These are phyloP conservation scores for Fonsecaea pugnacius DNA, from an alignment of 2,329 filamentous ascomycete genomes.

Conservation along the genomic window DNA sequence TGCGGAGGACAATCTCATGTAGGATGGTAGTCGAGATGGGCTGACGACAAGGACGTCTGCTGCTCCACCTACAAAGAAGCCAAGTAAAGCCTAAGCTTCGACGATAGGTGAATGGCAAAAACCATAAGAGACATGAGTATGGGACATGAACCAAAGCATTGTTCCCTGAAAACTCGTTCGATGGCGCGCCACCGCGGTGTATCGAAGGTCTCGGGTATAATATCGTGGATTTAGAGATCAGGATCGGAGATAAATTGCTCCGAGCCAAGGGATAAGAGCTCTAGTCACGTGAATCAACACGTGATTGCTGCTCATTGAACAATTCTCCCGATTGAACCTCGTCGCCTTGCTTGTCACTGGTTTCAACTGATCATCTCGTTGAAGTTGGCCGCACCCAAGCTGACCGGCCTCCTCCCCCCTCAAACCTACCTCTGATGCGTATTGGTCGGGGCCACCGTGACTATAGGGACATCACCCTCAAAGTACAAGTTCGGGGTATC, in stretches of 20 bases:
- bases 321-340: neutral
- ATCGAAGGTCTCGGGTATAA: neutral
- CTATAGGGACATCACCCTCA: conserved; percentile 20
- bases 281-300: neutral
- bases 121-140: neutral
- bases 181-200: neutral
- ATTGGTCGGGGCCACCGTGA: conserved; percentile 24
- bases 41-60: neutral
- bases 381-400: neutral
- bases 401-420: neutral
- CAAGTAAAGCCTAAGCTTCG: neutral
- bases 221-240: neutral
- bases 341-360: neutral
- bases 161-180: neutral
- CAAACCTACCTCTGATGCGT: conserved; percentile 17
- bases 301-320: neutral
- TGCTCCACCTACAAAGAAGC: neutral
- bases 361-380: neutral
- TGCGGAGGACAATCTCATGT: neutral
- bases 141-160: neutral
- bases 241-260: neutral
- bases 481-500: conserved; percentile 5
- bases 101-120: neutral
- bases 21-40: neutral
- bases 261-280: neutral